phyloP scores from a whole-genome alignment of 1,284 basidiomycete genomes.

The Cryptococcus hybrid region DNA sequence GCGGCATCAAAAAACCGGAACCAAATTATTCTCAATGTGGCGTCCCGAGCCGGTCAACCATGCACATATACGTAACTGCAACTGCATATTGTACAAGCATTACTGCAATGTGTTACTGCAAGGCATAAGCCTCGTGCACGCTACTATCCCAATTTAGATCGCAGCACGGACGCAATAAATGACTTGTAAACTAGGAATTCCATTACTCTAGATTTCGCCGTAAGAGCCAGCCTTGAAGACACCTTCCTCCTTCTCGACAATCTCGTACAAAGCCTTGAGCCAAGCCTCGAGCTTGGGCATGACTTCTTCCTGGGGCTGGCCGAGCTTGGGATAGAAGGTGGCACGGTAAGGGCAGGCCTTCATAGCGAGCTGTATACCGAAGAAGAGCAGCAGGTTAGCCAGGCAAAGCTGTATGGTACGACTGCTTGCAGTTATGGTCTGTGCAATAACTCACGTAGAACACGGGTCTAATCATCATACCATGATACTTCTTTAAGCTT shows the following conservation, averaged over 20 bases:
- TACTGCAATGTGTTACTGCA: too few relatives aligned
- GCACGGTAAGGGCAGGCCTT: constrained; percentile 92
- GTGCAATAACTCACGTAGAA: constrained; percentile 65
- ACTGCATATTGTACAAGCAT: too few relatives aligned
- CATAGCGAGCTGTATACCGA: constrained; percentile 73
- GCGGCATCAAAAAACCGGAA: too few relatives aligned
- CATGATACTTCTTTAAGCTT: constrained; percentile 83
- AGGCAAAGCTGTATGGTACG: not conserved
- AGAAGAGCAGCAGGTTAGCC: not conserved
- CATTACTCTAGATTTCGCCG: constrained; percentile 54
- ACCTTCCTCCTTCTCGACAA: constrained; percentile 66
- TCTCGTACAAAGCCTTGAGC: constrained; percentile 69
- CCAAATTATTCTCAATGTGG: too few relatives aligned
- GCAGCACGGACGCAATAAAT: too few relatives aligned
- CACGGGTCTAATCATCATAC: constrained; percentile 78
- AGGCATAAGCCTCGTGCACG: too few relatives aligned
- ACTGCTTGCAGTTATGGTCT: too few relatives aligned
- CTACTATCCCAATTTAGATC: too few relatives aligned
- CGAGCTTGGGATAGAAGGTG: constrained; percentile 87
- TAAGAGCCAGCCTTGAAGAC: constrained; percentile 71
- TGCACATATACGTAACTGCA: too few relatives aligned
- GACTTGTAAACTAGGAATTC: too few relatives aligned
- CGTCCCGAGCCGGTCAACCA: too few relatives aligned
- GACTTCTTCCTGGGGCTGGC: constrained; percentile 67
- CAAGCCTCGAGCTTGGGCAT: constrained; percentile 71